Evolutionary conservation across 2,329 filamentous ascomycete species (phyloP).

Genomic region (Curvularia eragrostidis): DNA sequence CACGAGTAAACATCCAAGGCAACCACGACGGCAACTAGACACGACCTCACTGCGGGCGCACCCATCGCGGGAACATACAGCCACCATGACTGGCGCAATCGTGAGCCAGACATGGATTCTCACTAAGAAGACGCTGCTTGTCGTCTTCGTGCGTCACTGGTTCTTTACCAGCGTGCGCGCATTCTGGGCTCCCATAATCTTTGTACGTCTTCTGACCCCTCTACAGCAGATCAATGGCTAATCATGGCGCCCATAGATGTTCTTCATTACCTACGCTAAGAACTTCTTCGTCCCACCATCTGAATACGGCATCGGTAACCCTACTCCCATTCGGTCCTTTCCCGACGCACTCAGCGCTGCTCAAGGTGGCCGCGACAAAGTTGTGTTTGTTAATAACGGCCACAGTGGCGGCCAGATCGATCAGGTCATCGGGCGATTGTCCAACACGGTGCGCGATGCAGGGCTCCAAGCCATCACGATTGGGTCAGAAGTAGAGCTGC

Average conservation of each 20-base stretch:
- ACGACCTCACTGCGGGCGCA: slow-evolving; percentile 14
- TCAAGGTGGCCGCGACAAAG: slow-evolving; percentile 66
- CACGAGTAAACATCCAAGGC: neutral
- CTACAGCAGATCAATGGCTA: slow-evolving; percentile 7
- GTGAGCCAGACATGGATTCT: slow-evolving; percentile 63
- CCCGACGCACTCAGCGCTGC: slow-evolving; percentile 67
- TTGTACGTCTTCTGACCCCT: slow-evolving; percentile 42
- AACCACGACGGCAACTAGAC: slow-evolving; percentile 1
- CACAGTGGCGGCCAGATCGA: slow-evolving; percentile 72
- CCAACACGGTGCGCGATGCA: slow-evolving; percentile 61
- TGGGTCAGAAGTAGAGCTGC: slow-evolving; percentile 63
- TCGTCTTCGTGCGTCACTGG: slow-evolving; percentile 61
- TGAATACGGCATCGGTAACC: slow-evolving; percentile 72
- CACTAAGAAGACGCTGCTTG: slow-evolving; percentile 63
- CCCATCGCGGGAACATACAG: slow-evolving; percentile 20
- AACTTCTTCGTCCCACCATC: slow-evolving; percentile 84
- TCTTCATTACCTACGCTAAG: slow-evolving; percentile 69
- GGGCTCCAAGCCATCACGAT: slow-evolving; percentile 65
- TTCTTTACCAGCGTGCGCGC: slow-evolving; percentile 62
- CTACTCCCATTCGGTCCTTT: slow-evolving; percentile 68
- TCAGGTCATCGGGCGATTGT: slow-evolving; percentile 69
- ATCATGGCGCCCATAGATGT: slow-evolving; percentile 44
- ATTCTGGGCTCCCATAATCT: slow-evolving; percentile 63
- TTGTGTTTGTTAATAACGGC: slow-evolving; percentile 82
- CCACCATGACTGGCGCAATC: slow-evolving; percentile 45